Base-by-base conservation (phyloP, 1,139 yeast genomes). In the Hyphopichia burtonii region DNA sequence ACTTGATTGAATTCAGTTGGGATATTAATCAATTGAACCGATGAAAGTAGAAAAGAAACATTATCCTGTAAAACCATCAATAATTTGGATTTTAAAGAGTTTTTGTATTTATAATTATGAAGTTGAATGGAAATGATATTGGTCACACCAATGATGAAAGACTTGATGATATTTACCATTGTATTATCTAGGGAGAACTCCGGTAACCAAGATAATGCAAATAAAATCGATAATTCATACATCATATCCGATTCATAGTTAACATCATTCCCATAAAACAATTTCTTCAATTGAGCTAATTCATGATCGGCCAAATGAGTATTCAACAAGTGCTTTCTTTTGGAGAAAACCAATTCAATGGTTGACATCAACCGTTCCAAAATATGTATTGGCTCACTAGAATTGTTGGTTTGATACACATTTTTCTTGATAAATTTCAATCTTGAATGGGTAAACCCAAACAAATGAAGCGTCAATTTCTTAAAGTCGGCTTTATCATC, bases 401-500 rank as follows among this genome's bases (percentile, higher is more conserved):
- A 9, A 3, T 6, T 6, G 11, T 25, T 25, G 11, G 11, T 7
- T 11, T 25, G 28, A 25, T 25, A 11, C 12, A 25, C 28, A 25
- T 9, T 6, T 9, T 31, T n/a, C n/a, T 31, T 16, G 5, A 31
- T 31, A 10, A 15, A 9, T 4, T 17, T 16, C 20, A 66, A 51
- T 39, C 58, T 57, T 16, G 59, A 59, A 38, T 59, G 50, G 34
- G 68, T 52, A 44, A 69, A 68, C 16, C 61, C 62, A 43, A 67
- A 59, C 27, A 72, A 53, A 42, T 66, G 69, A 14, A 71, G 52
- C 20, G 61, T 47, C 40, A 71, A 51, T 46, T 66, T 66, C 44
- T 63, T 63, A 50, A 69, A 71, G 50, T 72, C 74, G 6, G 70
- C 59, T 25, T 51, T 48, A 33, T 65, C 69, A 43, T 66, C 66